A percentile compares a stretch with the other conserved stretches of the same genome.
These are phyloP conservation scores for Globisporangium spinosum DNA, from an alignment of 352 stramenopile genomes.

Conservation along the genomic window DNA sequence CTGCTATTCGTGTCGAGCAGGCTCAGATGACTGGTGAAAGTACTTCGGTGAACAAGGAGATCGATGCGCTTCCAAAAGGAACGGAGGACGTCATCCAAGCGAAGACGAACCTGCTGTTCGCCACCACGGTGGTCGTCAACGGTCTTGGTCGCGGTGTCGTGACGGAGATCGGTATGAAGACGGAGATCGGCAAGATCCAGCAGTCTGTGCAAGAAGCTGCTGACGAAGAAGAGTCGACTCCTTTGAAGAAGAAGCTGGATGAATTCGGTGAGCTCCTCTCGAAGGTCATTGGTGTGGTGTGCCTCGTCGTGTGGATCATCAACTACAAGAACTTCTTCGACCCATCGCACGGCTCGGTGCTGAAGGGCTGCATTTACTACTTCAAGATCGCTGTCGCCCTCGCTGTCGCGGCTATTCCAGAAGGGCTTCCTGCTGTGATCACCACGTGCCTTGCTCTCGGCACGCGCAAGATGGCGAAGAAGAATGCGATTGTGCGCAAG, in stretches of 20 bases:
- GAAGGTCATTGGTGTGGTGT: conserved; percentile 97
- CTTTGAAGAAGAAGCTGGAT: conserved; percentile 97
- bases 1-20: conserved; percentile 94
- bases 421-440: conserved; percentile 98
- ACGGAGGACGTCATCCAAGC: conserved; percentile 87
- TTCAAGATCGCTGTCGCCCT: conserved; percentile 99
- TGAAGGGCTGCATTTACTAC: conserved; percentile 98
- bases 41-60: conserved; percentile 91
- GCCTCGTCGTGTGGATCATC: conserved; percentile 95
- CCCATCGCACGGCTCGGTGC: conserved; percentile 77
- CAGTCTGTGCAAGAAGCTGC: conserved; percentile 90
- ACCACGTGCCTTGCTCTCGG: conserved; percentile 95
- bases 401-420: conserved; percentile 98
- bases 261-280: conserved; percentile 97
- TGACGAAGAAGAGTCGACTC: conserved; percentile 93
- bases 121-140: conserved; percentile 96
- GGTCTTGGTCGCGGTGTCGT: conserved; percentile 93
- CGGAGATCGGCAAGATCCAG: conserved; percentile 98
- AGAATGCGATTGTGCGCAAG: conserved; percentile 98
- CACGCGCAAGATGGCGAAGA: conserved; percentile 95
- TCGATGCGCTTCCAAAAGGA: conserved; percentile 59
- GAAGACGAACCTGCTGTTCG: conserved; percentile 97
- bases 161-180: conserved; percentile 95
- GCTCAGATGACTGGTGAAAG: conserved; percentile 96
- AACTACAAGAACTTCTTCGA: conserved; percentile 97